phyloP scores from a whole-genome alignment of 2,329 filamentous ascomycete genomes.

The Colletotrichum sansevieriae region DNA sequence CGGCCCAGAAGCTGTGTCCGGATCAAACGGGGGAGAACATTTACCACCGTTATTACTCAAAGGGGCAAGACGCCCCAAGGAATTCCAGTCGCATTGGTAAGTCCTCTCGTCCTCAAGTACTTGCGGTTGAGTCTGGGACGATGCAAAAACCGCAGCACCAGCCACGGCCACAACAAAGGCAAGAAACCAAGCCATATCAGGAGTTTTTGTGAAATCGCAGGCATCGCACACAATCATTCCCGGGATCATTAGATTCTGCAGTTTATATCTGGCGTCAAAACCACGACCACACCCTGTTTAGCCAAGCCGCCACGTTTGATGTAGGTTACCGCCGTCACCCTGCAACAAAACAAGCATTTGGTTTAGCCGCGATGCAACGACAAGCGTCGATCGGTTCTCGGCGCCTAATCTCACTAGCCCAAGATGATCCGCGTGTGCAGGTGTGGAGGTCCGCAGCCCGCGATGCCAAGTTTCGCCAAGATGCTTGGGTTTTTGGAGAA shows the following conservation, averaged over 20 bases:
- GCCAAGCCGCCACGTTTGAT: neutral
- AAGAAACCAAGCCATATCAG: neutral
- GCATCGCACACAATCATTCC: too few relatives aligned
- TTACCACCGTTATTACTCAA: rapidly evolving
- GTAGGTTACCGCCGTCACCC: conserved; percentile 17
- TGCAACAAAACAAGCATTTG: conserved; percentile 15
- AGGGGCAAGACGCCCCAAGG: neutral
- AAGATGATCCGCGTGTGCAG: conserved; percentile 5
- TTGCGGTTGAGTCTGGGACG: neutral
- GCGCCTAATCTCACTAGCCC: conserved; percentile 7
- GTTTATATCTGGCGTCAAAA: neutral
- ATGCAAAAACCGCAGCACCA: neutral
- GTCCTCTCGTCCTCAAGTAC: too few relatives aligned
- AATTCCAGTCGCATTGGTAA: neutral
- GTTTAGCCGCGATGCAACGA: conserved; percentile 22
- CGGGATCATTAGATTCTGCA: neutral
- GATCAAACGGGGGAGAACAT: neutral
- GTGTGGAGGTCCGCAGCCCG: conserved; percentile 25
- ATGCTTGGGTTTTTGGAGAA: conserved; percentile 32
- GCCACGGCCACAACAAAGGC: neutral
- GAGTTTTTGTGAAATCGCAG: too few relatives aligned
- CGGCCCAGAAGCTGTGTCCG: neutral
- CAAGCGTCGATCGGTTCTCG: conserved; percentile 18
- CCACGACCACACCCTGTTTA: neutral
- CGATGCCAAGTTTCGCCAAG: conserved; percentile 37